Evolutionary conservation across 192 early-diverging fungal species (phyloP).

Genomic region (Allomyces arbusculus): DNA sequence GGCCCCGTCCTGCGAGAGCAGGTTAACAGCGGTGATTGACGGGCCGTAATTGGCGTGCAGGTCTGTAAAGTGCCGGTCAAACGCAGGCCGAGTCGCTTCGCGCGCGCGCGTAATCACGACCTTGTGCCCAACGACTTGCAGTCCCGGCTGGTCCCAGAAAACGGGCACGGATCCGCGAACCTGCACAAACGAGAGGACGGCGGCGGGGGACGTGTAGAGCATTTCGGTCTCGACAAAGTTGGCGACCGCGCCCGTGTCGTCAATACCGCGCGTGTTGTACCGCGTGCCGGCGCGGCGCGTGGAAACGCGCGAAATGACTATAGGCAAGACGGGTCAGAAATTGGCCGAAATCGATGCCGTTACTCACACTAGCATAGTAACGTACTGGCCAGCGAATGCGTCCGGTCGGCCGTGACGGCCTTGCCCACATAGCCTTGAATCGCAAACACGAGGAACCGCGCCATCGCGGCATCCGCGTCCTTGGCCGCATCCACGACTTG

Average conservation of each 20-base stretch:
- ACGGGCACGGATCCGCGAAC: slow-evolving; percentile 74
- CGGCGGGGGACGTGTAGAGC: slow-evolving; percentile 33
- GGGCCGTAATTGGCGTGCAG: slow-evolving; percentile 49
- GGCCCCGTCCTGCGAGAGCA: slow-evolving; percentile 44
- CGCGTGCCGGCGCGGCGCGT: slow-evolving; percentile 56
- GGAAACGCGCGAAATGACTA: slow-evolving; percentile 21
- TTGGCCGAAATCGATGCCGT: too few species aligned
- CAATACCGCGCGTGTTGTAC: slow-evolving; percentile 83
- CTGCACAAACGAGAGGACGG: slow-evolving; percentile 55
- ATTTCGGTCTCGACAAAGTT: slow-evolving; percentile 98
- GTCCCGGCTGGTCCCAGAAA: slow-evolving; percentile 89
- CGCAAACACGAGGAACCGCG: slow-evolving; percentile 7
- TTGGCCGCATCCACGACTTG: not conserved
- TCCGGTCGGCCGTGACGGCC: slow-evolving; percentile 4
- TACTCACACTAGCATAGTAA: not conserved
- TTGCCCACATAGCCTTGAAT: slow-evolving; percentile 63
- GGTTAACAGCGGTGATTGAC: slow-evolving; percentile 49
- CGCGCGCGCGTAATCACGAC: slow-evolving; percentile 61
- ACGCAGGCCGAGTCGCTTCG: slow-evolving; percentile 66
- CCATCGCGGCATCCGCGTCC: not conserved
- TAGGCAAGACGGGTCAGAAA: not conserved
- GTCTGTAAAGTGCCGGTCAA: slow-evolving; percentile 51
- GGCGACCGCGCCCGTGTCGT: slow-evolving; percentile 91
- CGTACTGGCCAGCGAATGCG: not conserved
- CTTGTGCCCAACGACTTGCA: slow-evolving; percentile 66